Conservation (phyloP, 805 yeast genomes). For the Barnettozyma sp. region DNA sequence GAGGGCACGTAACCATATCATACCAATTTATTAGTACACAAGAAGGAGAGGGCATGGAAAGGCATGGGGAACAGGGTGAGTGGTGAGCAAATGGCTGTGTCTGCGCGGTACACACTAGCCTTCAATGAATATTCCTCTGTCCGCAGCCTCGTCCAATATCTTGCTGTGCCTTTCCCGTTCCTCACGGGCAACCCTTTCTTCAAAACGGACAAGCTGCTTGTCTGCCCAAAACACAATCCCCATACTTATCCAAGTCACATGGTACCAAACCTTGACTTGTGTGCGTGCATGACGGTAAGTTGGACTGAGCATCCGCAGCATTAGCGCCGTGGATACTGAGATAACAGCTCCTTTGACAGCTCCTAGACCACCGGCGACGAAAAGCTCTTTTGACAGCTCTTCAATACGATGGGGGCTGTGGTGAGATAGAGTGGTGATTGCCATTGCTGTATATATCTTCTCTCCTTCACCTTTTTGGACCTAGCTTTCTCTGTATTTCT, state of each 20-base stretch:
- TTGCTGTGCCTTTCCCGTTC: conserved; percentile 31
- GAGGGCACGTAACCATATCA: no score
- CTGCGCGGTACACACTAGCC: no score
- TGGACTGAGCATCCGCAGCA: conserved; percentile 30
- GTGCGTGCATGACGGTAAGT: conserved; percentile 32
- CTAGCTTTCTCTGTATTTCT: no score
- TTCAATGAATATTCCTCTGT: conserved; percentile 36
- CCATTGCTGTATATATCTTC: conserved; percentile 11
- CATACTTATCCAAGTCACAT: conserved; percentile 35
- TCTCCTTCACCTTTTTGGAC: no score
- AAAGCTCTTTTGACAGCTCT: conserved; percentile 31
- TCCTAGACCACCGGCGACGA: conserved; percentile 34
- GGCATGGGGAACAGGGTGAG: no score
- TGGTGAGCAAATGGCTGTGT: no score
- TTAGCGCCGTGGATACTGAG: conserved; percentile 29
- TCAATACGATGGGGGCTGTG: conserved; percentile 32
- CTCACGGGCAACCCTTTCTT: conserved; percentile 27
- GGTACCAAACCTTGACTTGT: conserved; percentile 36
- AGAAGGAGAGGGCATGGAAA: no score
- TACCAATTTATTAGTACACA: no score
- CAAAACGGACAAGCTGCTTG: conserved; percentile 31
- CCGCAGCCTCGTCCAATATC: conserved; percentile 38
- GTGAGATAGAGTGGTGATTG: conserved; percentile 29
- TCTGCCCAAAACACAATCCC: conserved; percentile 39
- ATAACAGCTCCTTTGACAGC: conserved; percentile 36